Evolutionary conservation across 2,329 filamentous ascomycete species (phyloP), one percentile per base, ranked within the genome.

Genomic region (Claviceps sorghi): DNA sequence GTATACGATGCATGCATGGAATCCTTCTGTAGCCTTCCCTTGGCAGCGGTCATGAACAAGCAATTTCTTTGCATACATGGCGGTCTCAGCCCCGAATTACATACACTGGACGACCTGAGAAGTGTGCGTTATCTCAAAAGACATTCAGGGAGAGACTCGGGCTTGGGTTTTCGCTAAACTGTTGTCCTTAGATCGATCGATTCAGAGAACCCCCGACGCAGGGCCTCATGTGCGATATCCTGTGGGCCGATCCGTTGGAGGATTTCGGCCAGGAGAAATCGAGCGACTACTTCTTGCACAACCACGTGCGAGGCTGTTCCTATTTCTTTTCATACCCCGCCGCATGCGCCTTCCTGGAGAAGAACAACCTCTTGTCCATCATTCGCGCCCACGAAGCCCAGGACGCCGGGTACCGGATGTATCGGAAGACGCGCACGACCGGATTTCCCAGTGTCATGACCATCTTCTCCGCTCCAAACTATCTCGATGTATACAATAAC

Each of bases 401-500:
- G 74, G 93, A 98, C 72, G 93, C 93, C 40, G 93, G 93, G 21
- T 98, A 98, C 70, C 82, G 93, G 67, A 98, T 98, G 93, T 98
- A 98, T 70, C 82, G 93, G 60, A 98, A 98, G 78, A 98, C 93
- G 29, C 82, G 91, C 57, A 97, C 93, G 1, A 98, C 93, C 21
- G 93, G 93, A 2, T 98, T 98, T 73, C 93, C 93, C 22, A 96
- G 90, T 72, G 93, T 98, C 57, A 98, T 98, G 93, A 98, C 93
- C 60, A 98, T 98, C 63, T 98, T 98, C 77, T 97, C 91, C 45
- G 93, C 93, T 1, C 93, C 93, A 40, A 98, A 98, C 71, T 98
- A 98, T 67, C 82, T 98, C 57, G 93, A 98, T 64, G 90, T 98
- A 40, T 98, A 98, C 73, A 98, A 98, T 81, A 98, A 98, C 78